phyloP scores from a whole-genome alignment of 164 flowering plant species.

The Macadamia tetraphylla region DNA sequence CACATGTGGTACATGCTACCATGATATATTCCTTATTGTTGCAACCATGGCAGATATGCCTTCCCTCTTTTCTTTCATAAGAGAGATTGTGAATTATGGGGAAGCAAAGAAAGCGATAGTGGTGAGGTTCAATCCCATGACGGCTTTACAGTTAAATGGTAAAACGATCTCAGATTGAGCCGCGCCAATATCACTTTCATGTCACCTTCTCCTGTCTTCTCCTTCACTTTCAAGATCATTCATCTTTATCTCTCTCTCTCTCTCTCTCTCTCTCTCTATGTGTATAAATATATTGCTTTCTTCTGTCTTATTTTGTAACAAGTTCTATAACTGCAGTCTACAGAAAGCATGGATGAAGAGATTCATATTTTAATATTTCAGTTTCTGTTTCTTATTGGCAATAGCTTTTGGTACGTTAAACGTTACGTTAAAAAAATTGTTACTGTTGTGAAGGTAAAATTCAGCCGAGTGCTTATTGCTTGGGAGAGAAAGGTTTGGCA shows the following conservation, averaged over 20 bases:
- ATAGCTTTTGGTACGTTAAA: background rate
- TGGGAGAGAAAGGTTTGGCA: background rate
- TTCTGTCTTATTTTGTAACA: background rate
- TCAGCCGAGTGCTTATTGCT: background rate
- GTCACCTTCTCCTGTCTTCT: background rate
- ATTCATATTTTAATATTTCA: background rate
- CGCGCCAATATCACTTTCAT: slow-evolving; percentile 99
- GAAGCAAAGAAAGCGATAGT: slow-evolving; percentile 69
- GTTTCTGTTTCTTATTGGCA: background rate
- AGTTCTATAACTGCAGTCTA: background rate
- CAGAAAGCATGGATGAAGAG: background rate
- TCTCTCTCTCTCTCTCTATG: too few relatives aligned
- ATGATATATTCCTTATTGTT: background rate
- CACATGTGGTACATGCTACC: background rate
- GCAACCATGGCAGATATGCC: background rate
- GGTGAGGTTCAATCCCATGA: slow-evolving; percentile 99
- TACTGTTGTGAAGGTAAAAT: background rate
- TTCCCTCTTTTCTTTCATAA: background rate
- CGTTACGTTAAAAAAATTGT: background rate
- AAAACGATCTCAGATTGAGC: slow-evolving; percentile 97
- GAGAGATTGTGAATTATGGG: slow-evolving; percentile 6
- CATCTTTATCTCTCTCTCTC: background rate
- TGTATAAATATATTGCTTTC: too few relatives aligned
- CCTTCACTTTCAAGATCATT: slow-evolving; percentile 5
- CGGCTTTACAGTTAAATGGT: slow-evolving; percentile 51